Evolutionary conservation across 2,329 filamentous ascomycete genomes (phyloP), one percentile per base, ranked within the genome.

Genomic region (Anthostomella pinea): DNA sequence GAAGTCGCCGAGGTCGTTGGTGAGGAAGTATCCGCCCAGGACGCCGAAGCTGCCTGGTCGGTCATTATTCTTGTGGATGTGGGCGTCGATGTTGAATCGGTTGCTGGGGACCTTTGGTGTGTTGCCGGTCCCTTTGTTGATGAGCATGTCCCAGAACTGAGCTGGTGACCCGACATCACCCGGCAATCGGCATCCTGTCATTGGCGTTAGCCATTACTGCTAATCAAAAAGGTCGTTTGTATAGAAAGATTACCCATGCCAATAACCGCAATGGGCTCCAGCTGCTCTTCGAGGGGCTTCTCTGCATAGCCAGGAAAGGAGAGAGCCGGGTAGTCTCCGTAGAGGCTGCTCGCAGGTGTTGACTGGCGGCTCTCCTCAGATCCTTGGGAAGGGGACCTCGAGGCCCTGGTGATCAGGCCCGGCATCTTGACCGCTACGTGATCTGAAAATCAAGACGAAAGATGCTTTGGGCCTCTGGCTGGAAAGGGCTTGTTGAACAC

Each of bases 241-340:
- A 22, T 7, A 11, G 11, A 22, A 7, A 18, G 39, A 38, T 32
- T 20, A 49, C 46, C 44, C 46, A 49, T 49, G 18, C 46, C 46
- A 19, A 49, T 30, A 4, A 49, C 41, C 6, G 46, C 46, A 15
- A 49, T 49, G 13, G 46, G 46, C 20, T 49, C 46, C 16, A 46
- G 18, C 29, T 48, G 38, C 25, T 42, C 38, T 24, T 44, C 33
- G 14, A 44, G 37, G 8, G 41, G 41, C 25, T 40, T 44, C 33
- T 44, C 41, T 15, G 41, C 25, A 18, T 44, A 44, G 30, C 30
- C 37, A 11, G 41, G 41, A 26, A 44, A 40, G 21, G 33, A 33
- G 16, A 20, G 17, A 8, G 37, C 41, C 10, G 29, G 37, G 22
- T 44, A 44, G 32, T 39, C 40, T 6, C 29, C 41, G 16, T 38